Evolutionary conservation across 345 rosid genomes (phyloP).

Genomic region (Syzygium jambos): DNA sequence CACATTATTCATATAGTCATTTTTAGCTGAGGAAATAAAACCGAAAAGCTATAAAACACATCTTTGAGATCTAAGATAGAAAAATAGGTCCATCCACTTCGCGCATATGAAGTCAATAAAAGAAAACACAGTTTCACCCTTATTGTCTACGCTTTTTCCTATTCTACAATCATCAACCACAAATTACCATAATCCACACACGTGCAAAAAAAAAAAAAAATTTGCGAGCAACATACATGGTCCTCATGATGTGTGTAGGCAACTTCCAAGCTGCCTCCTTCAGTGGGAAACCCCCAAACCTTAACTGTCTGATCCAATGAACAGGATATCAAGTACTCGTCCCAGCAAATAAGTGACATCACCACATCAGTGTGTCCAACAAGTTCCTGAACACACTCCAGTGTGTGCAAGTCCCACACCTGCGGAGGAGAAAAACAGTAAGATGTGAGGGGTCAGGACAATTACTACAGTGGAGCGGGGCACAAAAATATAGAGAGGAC

Average conservation of each 20-base stretch:
- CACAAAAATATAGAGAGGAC: not conserved
- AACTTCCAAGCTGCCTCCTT: slow-evolving; percentile 20
- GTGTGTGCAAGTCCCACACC: slow-evolving; percentile 49
- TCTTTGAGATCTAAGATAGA: not conserved
- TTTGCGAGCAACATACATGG: slow-evolving; percentile 14
- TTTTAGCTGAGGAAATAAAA: not conserved
- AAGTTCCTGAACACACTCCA: slow-evolving; percentile 28
- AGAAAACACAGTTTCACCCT: not conserved
- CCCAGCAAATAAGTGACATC: slow-evolving; percentile 56
- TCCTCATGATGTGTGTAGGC: slow-evolving; percentile 15
- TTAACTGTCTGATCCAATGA: slow-evolving; percentile 48
- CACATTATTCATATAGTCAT: not conserved
- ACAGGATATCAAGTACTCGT: slow-evolving; percentile 40
- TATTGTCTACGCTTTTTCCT: not conserved
- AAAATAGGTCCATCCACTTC: not conserved
- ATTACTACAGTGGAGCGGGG: fast-evolving
- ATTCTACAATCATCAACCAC: not conserved
- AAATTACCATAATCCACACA: not conserved
- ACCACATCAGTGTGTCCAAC: slow-evolving; percentile 35
- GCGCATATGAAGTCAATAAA: not conserved
- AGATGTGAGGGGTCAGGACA: not conserved
- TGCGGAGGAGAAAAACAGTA: slow-evolving; percentile 1
- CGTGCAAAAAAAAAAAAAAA: fast-evolving
- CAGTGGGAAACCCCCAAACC: slow-evolving; percentile 31
- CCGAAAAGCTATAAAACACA: fast-evolving